These are phyloP conservation scores for Cystobasidium tubakii DNA, from an alignment of 768 basidiomycete species.

Conservation along the genomic window DNA sequence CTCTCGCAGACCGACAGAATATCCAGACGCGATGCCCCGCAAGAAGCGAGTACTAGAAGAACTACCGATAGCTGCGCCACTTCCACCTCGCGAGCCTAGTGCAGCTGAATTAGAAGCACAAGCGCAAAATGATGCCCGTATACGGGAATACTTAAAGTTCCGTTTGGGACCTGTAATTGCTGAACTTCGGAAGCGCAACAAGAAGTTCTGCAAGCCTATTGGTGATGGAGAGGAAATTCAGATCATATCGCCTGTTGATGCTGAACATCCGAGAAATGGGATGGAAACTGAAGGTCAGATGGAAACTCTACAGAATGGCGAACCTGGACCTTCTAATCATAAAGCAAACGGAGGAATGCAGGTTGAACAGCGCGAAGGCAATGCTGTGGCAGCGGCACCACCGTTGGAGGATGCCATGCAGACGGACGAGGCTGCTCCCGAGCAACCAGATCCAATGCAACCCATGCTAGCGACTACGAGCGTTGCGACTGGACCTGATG, in stretches of 20 bases:
- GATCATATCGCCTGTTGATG: conserved; percentile 4
- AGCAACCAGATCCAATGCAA: not conserved
- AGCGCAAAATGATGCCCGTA: conserved; percentile 70
- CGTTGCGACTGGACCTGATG: not conserved
- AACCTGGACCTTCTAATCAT: not conserved
- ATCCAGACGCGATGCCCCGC: conserved; percentile 79
- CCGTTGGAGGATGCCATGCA: not conserved
- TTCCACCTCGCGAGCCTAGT: conserved; percentile 75
- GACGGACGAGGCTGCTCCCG: not conserved
- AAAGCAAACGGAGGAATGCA: not conserved
- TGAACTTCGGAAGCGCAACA: conserved; percentile 86
- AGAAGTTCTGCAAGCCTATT: conserved; percentile 76
- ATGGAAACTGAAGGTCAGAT: not conserved
- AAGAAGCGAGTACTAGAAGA: conserved; percentile 76
- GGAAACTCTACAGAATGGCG: not conserved
- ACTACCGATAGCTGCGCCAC: conserved; percentile 78
- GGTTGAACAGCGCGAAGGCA: not conserved
- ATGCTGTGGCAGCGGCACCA: not conserved
- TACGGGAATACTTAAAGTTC: conserved; percentile 75
- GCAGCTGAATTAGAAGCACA: conserved; percentile 75
- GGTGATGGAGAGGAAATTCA: conserved; percentile 35
- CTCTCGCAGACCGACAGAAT: conserved; percentile 70
- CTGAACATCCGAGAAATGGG: not conserved
- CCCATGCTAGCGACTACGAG: conserved; percentile 1
- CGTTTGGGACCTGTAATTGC: conserved; percentile 82